Base-by-base conservation (phyloP, 2,329 filamentous ascomycete genomes). In the Alternaria rosae region DNA sequence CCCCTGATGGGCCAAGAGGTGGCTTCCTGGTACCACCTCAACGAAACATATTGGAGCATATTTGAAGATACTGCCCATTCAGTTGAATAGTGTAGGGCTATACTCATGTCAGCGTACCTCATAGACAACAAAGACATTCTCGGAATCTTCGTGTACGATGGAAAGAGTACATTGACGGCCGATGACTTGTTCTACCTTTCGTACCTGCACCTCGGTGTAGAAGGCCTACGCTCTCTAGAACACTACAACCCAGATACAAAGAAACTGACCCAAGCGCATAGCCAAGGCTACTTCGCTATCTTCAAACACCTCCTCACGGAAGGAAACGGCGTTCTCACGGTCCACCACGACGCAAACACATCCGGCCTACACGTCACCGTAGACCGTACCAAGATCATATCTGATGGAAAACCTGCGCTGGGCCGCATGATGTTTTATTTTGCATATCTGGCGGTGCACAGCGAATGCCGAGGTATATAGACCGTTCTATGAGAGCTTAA, bases 381-480 rank as follows among this genome's bases (percentile, higher is more conserved):
- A 6, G 45, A 50, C 26, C 2, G 45, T 2, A 28, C n/a, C 10
- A 50, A 50, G 1, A 50, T 50, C 26, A 3, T 32, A 0, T 21
- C 26, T 3, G 5, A 50, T 28, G 45, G 45, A 1, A 50, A 50
- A 25, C 45, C 45, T 0, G 45, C 45, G 1, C 26, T 50, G 26
- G 45, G 45, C 15, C 45, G 45, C 26, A 8, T 50, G 45, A 25
- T 50, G 26, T 10, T 30, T 30, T 6, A 0, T 0, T 1, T 3
- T 50, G 26, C 45, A 50, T 21, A 17, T 50, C n/a, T 28, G 15
- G 23, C 45, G 45, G n/a, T 50, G 45, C 17, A 50, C 45, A 28
- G 45, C 45, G n/a, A 1, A 50, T 11, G 5, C 21, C n/a, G 15
- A 15, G 11, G 10, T 25, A 11, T 50, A 25, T 4, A 25, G 45